Conservation (phyloP, 805 yeast species). For the Saccharomyces eubayanus region DNA sequence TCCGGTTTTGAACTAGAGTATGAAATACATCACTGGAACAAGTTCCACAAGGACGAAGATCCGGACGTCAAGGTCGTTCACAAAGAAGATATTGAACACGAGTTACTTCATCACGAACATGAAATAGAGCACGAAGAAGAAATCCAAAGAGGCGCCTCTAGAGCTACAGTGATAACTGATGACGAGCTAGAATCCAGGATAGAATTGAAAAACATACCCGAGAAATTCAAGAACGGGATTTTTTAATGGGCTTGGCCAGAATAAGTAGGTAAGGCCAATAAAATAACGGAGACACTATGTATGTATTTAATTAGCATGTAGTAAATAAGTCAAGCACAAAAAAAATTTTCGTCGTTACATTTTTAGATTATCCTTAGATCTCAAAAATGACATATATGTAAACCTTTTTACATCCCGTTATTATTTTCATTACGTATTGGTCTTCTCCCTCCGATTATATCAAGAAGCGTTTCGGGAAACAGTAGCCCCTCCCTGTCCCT, state of each 20-base stretch:
- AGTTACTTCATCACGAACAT: constrained; percentile 74
- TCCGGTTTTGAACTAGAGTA: constrained; percentile 89
- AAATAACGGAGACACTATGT: not conserved
- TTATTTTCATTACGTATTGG: not conserved
- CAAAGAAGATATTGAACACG: constrained; percentile 84
- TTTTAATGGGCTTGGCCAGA: not conserved
- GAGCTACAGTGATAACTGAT: constrained; percentile 32
- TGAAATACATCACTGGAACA: constrained; percentile 90
- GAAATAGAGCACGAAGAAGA: constrained; percentile 57
- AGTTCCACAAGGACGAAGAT: constrained; percentile 66
- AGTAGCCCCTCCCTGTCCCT: not conserved
- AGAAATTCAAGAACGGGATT: constrained; percentile 29
- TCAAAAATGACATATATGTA: not conserved
- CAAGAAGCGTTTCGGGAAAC: not conserved
- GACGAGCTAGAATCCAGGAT: constrained; percentile 36
- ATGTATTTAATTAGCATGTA: not conserved
- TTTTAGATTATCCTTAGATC: not conserved
- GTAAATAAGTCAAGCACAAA: not conserved
- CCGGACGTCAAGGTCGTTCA: constrained; percentile 77
- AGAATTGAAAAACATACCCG: constrained; percentile 32
- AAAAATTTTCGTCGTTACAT: not conserved
- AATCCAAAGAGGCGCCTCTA: constrained; percentile 30
- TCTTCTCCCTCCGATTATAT: not conserved
- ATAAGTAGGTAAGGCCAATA: not conserved
- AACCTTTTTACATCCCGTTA: not conserved